Conservation (phyloP, 495 filamentous ascomycete genomes). For the Recurvomyces mirabilis region DNA sequence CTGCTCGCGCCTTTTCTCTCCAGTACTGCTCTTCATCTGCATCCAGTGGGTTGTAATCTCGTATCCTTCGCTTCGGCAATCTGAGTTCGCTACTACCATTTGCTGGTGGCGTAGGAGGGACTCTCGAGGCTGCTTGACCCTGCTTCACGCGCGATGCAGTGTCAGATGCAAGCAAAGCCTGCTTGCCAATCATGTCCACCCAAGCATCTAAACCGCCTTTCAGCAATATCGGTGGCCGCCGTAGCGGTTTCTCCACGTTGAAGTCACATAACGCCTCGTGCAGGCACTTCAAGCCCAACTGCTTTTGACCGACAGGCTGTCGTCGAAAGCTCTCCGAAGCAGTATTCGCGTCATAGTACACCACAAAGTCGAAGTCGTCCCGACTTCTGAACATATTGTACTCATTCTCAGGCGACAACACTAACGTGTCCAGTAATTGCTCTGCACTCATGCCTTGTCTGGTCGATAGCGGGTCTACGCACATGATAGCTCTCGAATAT, state of each 20-base stretch:
- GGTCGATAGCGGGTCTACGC: slow-evolving; percentile 74
- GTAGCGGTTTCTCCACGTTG: slow-evolving; percentile 63
- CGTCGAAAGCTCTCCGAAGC: slow-evolving; percentile 35
- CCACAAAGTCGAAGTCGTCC: slow-evolving; percentile 71
- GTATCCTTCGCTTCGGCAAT: slow-evolving; percentile 44
- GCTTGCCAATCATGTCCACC: slow-evolving; percentile 63
- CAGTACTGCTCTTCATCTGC: slow-evolving; percentile 49
- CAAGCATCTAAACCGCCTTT: slow-evolving; percentile 76
- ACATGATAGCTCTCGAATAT: slow-evolving; percentile 66
- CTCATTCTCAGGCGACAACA: slow-evolving; percentile 67
- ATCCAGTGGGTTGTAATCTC: slow-evolving; percentile 49
- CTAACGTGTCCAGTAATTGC: slow-evolving; percentile 68
- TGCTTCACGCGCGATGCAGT: slow-evolving; percentile 43
- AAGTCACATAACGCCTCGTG: slow-evolving; percentile 73
- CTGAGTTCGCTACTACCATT: slow-evolving; percentile 34
- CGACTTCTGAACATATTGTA: slow-evolving; percentile 61
- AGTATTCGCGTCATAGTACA: slow-evolving; percentile 76
- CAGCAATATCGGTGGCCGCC: slow-evolving; percentile 62
- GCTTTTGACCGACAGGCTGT: slow-evolving; percentile 29
- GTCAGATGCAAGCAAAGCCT: slow-evolving; percentile 49
- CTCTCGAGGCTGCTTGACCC: slow-evolving; percentile 40
- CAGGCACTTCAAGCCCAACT: slow-evolving; percentile 55
- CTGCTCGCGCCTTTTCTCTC: slow-evolving; percentile 44
- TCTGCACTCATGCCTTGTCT: slow-evolving; percentile 73
- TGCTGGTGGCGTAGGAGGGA: slow-evolving; percentile 39